These are phyloP conservation scores for Cyclotella atomus DNA, from an alignment of 108 stramenopile species.

Conservation along the genomic window DNA sequence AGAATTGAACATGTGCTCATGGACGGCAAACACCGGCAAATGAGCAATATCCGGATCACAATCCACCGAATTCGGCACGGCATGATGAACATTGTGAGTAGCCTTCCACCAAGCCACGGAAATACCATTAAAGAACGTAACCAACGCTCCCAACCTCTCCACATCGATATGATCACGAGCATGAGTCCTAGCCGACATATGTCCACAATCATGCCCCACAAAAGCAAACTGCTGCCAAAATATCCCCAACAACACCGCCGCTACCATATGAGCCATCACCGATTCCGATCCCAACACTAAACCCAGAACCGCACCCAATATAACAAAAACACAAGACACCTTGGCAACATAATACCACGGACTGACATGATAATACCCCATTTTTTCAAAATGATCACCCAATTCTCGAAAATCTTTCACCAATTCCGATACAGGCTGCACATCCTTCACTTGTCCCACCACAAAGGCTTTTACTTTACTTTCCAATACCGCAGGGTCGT, in stretches of 20 bases:
- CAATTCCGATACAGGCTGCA: slow-evolving; percentile 35
- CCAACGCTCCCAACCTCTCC: slow-evolving; percentile 54
- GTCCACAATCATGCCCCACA: slow-evolving; percentile 91
- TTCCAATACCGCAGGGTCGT: slow-evolving; percentile 60
- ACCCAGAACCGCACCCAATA: slow-evolving; percentile 21
- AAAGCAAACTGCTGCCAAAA: slow-evolving; percentile 94
- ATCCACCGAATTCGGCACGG: slow-evolving; percentile 85
- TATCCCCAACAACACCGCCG: slow-evolving; percentile 53
- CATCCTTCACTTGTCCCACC: slow-evolving; percentile 61
- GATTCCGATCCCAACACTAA: slow-evolving; percentile 33
- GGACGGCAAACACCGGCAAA: slow-evolving; percentile 85
- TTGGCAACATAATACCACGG: slow-evolving; percentile 42
- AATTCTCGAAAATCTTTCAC: slow-evolving; percentile 61
- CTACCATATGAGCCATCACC: slow-evolving; percentile 12
- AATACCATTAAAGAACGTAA: slow-evolving; percentile 75
- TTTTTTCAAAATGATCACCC: slow-evolving; percentile 48
- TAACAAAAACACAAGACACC: slow-evolving; percentile 29
- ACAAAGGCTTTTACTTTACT: slow-evolving; percentile 59
- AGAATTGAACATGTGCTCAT: slow-evolving; percentile 65
- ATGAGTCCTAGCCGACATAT: slow-evolving; percentile 74
- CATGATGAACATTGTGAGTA: slow-evolving; percentile 92
- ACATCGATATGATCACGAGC: slow-evolving; percentile 63
- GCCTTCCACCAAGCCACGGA: slow-evolving; percentile 93
- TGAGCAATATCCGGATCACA: slow-evolving; percentile 97
- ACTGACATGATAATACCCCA: slow-evolving; percentile 49